A percentile compares a stretch with the other conserved stretches of the same genome.
These are phyloP conservation scores for Penstemon eatonii DNA, from an alignment of 257 asterid genomes.

Conservation along the genomic window DNA sequence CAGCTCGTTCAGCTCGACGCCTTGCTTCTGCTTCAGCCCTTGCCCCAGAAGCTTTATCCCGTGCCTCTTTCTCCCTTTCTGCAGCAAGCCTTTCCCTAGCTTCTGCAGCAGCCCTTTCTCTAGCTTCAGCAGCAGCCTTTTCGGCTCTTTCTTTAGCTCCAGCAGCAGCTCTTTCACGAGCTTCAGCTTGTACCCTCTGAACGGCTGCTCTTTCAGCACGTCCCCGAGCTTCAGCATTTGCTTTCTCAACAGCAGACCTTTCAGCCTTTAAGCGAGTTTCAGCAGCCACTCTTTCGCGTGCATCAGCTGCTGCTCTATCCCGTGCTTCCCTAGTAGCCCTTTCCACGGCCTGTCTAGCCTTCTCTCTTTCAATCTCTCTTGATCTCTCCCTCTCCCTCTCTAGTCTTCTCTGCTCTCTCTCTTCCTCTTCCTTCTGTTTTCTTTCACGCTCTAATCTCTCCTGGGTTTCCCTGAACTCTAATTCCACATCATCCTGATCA, in stretches of 20 bases:
- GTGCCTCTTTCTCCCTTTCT: slow-evolving; percentile 52
- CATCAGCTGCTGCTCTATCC: slow-evolving; percentile 81
- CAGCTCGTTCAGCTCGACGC: slow-evolving; percentile 83
- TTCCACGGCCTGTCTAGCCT: slow-evolving; percentile 85
- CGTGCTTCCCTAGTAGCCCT: slow-evolving; percentile 98
- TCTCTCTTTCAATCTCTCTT: slow-evolving; percentile 70
- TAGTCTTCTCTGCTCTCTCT: slow-evolving; percentile 72
- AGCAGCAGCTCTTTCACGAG: slow-evolving; percentile 83
- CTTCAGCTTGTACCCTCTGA: slow-evolving; percentile 58
- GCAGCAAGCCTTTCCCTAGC: slow-evolving; percentile 71
- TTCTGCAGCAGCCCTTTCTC: slow-evolving; percentile 85
- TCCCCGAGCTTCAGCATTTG: slow-evolving; percentile 74
- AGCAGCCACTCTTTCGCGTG: slow-evolving; percentile 65
- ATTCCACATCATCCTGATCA: slow-evolving; percentile 62
- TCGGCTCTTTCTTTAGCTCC: slow-evolving; percentile 85
- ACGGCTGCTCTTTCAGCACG: slow-evolving; percentile 94
- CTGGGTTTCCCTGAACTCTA: slow-evolving; percentile 66
- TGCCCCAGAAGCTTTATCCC: slow-evolving; percentile 65
- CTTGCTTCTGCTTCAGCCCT: slow-evolving; percentile 69
- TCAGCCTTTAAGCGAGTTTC: slow-evolving; percentile 73
- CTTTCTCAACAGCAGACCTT: slow-evolving; percentile 78
- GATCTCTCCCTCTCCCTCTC: slow-evolving; percentile 82
- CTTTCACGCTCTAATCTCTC: slow-evolving; percentile 70
- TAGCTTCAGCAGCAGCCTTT: slow-evolving; percentile 72
- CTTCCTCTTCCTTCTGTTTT: slow-evolving; percentile 81